Evolutionary conservation across 2,329 filamentous ascomycete genomes (phyloP).

Genomic region (Talaromyces sp.): DNA sequence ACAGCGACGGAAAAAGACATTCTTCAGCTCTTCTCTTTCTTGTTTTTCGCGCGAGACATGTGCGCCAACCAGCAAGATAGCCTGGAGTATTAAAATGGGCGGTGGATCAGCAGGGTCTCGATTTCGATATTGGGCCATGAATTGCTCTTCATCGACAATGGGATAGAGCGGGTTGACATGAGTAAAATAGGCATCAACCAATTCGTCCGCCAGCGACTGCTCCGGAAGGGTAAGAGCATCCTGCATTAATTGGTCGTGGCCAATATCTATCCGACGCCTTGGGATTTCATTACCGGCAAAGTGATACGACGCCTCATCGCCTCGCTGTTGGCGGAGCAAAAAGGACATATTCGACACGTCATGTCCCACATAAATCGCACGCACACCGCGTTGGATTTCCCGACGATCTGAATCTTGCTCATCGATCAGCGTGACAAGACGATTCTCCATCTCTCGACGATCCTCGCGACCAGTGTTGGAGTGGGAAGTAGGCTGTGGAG

Average conservation of each 20-base stretch:
- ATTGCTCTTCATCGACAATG: constrained; percentile 47
- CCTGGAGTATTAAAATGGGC: constrained; percentile 46
- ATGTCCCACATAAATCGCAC: constrained; percentile 51
- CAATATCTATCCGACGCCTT: constrained; percentile 36
- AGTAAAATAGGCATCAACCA: constrained; percentile 48
- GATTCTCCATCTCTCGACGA: constrained; percentile 38
- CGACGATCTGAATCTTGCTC: constrained; percentile 40
- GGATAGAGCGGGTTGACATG: constrained; percentile 50
- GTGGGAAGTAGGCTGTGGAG: constrained; percentile 19
- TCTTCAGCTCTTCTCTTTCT: constrained; percentile 41
- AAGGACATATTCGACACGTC: constrained; percentile 54
- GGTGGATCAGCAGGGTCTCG: constrained; percentile 41
- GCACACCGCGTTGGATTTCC: constrained; percentile 44
- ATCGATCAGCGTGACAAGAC: constrained; percentile 48
- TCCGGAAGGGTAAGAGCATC: constrained; percentile 48
- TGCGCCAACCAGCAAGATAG: constrained; percentile 48
- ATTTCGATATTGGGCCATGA: constrained; percentile 47
- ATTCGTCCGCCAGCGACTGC: constrained; percentile 44
- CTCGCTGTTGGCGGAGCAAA: constrained; percentile 47
- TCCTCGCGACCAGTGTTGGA: constrained; percentile 34
- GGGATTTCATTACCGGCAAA: constrained; percentile 41
- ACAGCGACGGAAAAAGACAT: constrained; percentile 47
- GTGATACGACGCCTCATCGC: constrained; percentile 35
- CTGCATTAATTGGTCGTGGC: constrained; percentile 40
- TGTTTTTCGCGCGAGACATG: constrained; percentile 42